These are phyloP conservation scores for Ogataea sp. DNA, from an alignment of 805 yeast genomes.

Conservation along the genomic window DNA sequence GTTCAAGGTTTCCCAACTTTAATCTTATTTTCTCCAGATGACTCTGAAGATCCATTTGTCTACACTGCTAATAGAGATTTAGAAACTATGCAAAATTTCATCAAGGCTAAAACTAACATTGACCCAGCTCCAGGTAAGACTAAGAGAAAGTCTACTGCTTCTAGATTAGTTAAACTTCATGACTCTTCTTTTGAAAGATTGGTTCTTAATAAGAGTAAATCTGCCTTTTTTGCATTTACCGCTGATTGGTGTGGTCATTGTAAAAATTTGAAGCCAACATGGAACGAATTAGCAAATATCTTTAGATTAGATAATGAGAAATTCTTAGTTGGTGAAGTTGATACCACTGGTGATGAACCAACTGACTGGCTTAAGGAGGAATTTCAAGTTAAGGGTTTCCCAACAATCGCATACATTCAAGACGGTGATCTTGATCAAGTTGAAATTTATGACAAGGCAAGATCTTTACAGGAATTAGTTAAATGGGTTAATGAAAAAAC, in stretches of 20 bases:
- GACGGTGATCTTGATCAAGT: slow-evolving; percentile 28
- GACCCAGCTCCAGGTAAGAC: slow-evolving; percentile 15
- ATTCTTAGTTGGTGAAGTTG: slow-evolving; percentile 37
- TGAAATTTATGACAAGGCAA: slow-evolving; percentile 28
- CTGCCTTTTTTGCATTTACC: slow-evolving; percentile 46
- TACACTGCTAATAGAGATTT: slow-evolving; percentile 47
- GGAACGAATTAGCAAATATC: slow-evolving; percentile 41
- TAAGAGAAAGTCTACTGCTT: slow-evolving; percentile 4
- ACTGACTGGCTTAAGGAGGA: slow-evolving; percentile 30
- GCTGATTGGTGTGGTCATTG: slow-evolving; percentile 58
- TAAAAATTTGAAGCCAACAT: slow-evolving; percentile 41
- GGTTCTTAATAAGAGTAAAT: slow-evolving; percentile 27
- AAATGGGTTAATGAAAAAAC: slow-evolving; percentile 40
- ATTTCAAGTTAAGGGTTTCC: slow-evolving; percentile 39
- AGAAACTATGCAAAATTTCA: slow-evolving; percentile 41
- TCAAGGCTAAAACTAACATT: slow-evolving; percentile 30
- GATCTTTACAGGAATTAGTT: slow-evolving; percentile 39
- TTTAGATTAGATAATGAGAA: slow-evolving; percentile 32
- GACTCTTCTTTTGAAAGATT: slow-evolving; percentile 20
- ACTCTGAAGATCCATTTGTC: slow-evolving; percentile 38
- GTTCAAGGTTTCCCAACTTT: slow-evolving; percentile 61
- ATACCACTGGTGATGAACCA: slow-evolving; percentile 36
- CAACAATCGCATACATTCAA: slow-evolving; percentile 46
- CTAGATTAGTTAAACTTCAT: slow-evolving; percentile 17
- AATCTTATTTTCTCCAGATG: slow-evolving; percentile 45